These are phyloP conservation scores for Curvularia sp. DNA, from an alignment of 2,329 filamentous ascomycete genomes.

Conservation along the genomic window DNA sequence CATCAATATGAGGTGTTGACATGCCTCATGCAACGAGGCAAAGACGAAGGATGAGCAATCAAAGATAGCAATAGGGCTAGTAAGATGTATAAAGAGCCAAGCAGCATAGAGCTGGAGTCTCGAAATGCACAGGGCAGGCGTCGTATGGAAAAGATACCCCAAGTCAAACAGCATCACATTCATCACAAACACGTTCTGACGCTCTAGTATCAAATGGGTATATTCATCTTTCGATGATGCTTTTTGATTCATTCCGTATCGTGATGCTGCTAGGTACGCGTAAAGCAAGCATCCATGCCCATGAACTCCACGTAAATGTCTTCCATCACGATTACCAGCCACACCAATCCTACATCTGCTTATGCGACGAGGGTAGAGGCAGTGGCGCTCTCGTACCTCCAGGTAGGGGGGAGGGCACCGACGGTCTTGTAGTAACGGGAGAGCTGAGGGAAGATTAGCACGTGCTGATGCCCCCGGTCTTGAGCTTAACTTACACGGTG, in stretches of 20 bases:
- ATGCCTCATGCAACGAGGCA: background rate
- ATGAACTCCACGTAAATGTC: constrained; percentile 46
- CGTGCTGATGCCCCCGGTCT: background rate
- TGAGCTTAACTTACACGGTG: constrained; percentile 68
- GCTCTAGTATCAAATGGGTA: constrained; percentile 26
- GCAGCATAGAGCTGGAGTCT: background rate
- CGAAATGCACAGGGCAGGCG: constrained; percentile 7
- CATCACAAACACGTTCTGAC: constrained; percentile 9
- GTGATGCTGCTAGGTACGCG: constrained; percentile 44
- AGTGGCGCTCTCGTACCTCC: constrained; percentile 98
- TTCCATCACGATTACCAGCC: constrained; percentile 32
- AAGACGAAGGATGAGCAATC: background rate
- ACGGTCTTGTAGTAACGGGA: constrained; percentile 99
- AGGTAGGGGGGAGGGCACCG: constrained; percentile 83
- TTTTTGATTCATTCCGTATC: constrained; percentile 50
- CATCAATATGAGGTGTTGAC: background rate
- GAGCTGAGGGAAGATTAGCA: constrained; percentile 55
- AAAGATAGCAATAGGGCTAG: background rate
- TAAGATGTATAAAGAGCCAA: background rate
- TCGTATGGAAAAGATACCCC: constrained; percentile 30
- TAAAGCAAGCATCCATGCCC: constrained; percentile 48
- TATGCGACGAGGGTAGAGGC: constrained; percentile 61
- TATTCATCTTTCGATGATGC: constrained; percentile 40
- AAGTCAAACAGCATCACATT: constrained; percentile 17
- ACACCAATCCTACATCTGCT: constrained; percentile 46